These are phyloP conservation scores for Piromyces finnis DNA, from an alignment of 192 early-diverging fungal species.

Conservation along the genomic window DNA sequence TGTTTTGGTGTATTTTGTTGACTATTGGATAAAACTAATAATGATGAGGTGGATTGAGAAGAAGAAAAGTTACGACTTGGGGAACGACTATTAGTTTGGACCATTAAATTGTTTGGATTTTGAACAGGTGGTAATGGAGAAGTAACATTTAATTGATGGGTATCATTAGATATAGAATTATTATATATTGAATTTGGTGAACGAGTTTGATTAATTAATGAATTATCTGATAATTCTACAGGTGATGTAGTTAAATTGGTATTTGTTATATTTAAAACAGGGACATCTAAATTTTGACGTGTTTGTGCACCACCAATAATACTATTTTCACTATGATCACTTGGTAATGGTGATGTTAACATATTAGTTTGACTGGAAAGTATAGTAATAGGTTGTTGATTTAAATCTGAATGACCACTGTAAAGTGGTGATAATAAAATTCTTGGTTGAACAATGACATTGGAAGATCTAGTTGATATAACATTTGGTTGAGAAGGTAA, in stretches of 20 bases:
- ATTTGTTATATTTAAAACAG: not conserved
- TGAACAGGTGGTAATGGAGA: not conserved
- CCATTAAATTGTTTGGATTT: not conserved
- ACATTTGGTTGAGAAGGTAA: not conserved
- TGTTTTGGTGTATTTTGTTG: not conserved
- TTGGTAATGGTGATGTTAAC: not conserved
- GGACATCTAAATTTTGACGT: not conserved
- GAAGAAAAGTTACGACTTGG: not conserved
- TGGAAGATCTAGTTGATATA: not conserved
- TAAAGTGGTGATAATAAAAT: not conserved
- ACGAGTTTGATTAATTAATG: not conserved
- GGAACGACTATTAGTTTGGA: not conserved
- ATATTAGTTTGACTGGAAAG: not conserved
- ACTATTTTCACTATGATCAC: not conserved
- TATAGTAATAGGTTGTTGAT: not conserved
- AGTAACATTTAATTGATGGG: not conserved
- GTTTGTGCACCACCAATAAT: not conserved
- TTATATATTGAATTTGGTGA: not conserved
- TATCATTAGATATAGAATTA: not conserved
- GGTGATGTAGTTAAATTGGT: not conserved
- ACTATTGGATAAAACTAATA: not conserved
- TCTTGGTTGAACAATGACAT: not conserved
- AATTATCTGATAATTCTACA: not conserved
- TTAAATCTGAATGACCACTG: not conserved
- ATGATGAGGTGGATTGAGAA: not conserved